Evolutionary conservation across 306 rosid genomes (phyloP), one percentile per base, ranked within the genome.

Genomic region (Coriaria nepalensis): DNA sequence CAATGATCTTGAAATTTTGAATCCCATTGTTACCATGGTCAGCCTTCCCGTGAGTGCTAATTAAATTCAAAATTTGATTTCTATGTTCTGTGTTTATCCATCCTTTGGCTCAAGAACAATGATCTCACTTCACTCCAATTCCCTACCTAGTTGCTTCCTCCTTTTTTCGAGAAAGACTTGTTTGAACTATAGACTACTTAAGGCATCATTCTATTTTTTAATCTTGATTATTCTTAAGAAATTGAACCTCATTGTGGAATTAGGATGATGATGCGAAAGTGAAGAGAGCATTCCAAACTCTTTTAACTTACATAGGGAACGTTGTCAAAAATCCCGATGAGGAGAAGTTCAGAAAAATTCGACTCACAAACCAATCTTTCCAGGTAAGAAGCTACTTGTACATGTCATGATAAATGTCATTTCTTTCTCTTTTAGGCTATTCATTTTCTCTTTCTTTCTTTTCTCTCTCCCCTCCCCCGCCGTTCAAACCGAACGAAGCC

Each of bases 321-420:
- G 94, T 90, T 37, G 95, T 58, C 50, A 77, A 66, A 67, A 79
- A 57, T 71, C 93, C 94, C 0, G 71, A 73, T 32, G 95, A 90
- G 77, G 98, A 90, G 68, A 90, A 90, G 59, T 90, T 77, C 73
- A 79, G 95, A 68, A 90, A 75, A 62, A 82, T 90, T 35, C 72
- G 94, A 57, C 94, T 85, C 37, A 71, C 57, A 55, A 90, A 85
- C 61, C 85, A 66, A 60, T 49, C 83, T 48, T 90, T 85, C 67
- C 94, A 85, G 95, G 98, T 82, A 69, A 64, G 50, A 35, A 43
- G 10, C 13, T 37, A 34, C 45, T 11, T 33, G 8, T n/a, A 4
- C 47, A 9, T 43, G 47, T 8, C n/a, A 1, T 20, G 29, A 20
- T 20, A 20, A 3, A 1, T 20, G 29, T 20, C 29, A 20, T 20